Evolutionary conservation across 129 eudicot genomes (phyloP).

Genomic region (Centrapalus pauciflorus): DNA sequence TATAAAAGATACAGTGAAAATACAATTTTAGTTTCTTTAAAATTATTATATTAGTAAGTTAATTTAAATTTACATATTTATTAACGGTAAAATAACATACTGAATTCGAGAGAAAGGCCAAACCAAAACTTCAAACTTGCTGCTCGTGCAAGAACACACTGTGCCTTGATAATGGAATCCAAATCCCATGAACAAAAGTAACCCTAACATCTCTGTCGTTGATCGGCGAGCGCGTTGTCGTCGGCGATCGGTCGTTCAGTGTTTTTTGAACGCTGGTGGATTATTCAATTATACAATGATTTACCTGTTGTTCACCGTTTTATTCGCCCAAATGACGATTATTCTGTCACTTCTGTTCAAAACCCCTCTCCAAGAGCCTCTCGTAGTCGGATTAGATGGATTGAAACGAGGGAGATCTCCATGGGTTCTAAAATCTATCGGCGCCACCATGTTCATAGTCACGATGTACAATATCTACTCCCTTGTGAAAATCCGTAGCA

Average conservation of each 20-base stretch:
- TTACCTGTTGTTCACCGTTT: conserved; percentile 30
- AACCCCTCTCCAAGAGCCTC: conserved; percentile 36
- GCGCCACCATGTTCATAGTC: conserved; percentile 27
- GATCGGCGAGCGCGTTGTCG: background rate
- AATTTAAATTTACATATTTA: too few relatives aligned
- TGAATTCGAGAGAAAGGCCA: too few relatives aligned
- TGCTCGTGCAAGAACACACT: too few relatives aligned
- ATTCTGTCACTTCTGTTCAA: conserved; percentile 39
- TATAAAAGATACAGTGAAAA: too few relatives aligned
- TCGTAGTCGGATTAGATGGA: conserved; percentile 34
- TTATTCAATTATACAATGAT: conserved; percentile 15
- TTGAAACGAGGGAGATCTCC: conserved; percentile 45
- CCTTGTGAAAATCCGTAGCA: conserved; percentile 23
- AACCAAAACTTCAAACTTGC: too few relatives aligned
- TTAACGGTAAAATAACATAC: too few relatives aligned
- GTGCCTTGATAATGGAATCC: too few relatives aligned
- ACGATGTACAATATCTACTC: conserved; percentile 26
- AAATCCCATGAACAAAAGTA: too few relatives aligned
- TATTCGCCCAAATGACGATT: conserved; percentile 27
- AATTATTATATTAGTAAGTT: too few relatives aligned
- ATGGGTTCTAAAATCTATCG: conserved; percentile 29
- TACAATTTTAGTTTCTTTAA: too few relatives aligned
- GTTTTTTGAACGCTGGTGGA: background rate
- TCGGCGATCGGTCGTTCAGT: conserved; percentile 1
- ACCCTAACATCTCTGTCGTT: too few relatives aligned